Conservation (phyloP, 2,329 filamentous ascomycete genomes). For the Emmonsiellopsis sp. region DNA sequence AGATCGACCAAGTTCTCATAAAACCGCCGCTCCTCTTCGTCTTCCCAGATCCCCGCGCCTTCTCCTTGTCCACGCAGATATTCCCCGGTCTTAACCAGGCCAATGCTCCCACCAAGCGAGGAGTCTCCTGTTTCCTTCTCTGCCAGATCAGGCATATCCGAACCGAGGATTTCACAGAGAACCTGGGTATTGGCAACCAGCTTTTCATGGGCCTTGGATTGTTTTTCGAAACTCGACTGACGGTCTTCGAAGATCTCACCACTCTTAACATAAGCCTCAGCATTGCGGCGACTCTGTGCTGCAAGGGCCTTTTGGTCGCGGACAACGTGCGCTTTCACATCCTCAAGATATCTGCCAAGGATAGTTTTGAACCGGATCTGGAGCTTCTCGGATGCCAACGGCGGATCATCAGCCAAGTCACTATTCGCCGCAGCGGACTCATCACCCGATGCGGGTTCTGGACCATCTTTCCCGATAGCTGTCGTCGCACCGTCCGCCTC, state of each 20-base stretch:
- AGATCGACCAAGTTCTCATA: slow-evolving; percentile 95
- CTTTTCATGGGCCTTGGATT: slow-evolving; percentile 84
- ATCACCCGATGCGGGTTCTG: slow-evolving; percentile 44
- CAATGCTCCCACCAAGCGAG: slow-evolving; percentile 67
- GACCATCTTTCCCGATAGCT: slow-evolving; percentile 36
- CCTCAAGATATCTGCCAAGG: slow-evolving; percentile 79
- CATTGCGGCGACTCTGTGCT: slow-evolving; percentile 84
- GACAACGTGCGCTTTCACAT: slow-evolving; percentile 78
- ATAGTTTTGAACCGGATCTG: slow-evolving; percentile 82
- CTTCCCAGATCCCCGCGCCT: slow-evolving; percentile 93
- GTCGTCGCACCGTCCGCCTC: slow-evolving; percentile 65
- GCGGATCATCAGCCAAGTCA: slow-evolving; percentile 49
- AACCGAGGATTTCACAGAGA: slow-evolving; percentile 76
- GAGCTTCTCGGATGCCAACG: slow-evolving; percentile 66
- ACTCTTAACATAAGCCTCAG: slow-evolving; percentile 96
- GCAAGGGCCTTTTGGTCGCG: slow-evolving; percentile 87
- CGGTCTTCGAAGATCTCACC: slow-evolving; percentile 97
- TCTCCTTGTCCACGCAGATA: slow-evolving; percentile 86
- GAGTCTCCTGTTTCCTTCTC: slow-evolving; percentile 65
- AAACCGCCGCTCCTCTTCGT: slow-evolving; percentile 94
- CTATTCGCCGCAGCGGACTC: slow-evolving; percentile 40
- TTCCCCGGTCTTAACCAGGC: slow-evolving; percentile 86
- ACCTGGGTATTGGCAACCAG: slow-evolving; percentile 83
- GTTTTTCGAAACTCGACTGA: slow-evolving; percentile 90
- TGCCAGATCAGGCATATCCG: slow-evolving; percentile 88